Evolutionary conservation across 2,329 filamentous ascomycete genomes (phyloP).

Genomic region (Pyrenophora tritici-repentis): DNA sequence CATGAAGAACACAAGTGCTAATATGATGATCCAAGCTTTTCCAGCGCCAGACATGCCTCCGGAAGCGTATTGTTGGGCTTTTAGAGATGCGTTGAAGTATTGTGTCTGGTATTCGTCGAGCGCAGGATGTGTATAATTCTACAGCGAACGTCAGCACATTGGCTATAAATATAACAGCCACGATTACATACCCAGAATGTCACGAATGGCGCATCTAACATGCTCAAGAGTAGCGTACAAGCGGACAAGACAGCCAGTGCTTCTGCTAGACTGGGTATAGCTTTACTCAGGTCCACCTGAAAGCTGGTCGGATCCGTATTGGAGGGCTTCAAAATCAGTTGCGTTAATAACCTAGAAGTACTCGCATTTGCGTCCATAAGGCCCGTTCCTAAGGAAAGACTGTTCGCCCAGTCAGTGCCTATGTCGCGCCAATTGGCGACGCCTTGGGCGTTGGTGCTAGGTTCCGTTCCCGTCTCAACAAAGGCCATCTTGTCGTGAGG

Average conservation of each 20-base stretch:
- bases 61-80: slow-evolving; percentile 71
- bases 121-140: slow-evolving; percentile 42
- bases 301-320: slow-evolving; percentile 17
- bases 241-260: slow-evolving; percentile 72
- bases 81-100: slow-evolving; percentile 66
- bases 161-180: neutral
- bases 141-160: slow-evolving; percentile 33
- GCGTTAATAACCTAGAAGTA: slow-evolving; percentile 52
- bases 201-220: slow-evolving; percentile 64
- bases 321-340: slow-evolving; percentile 48
- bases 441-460: slow-evolving; percentile 58
- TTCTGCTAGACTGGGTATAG: slow-evolving; percentile 72
- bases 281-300: slow-evolving; percentile 51
- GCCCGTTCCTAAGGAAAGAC: slow-evolving; percentile 51
- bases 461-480: slow-evolving; percentile 53
- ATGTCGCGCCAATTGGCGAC: slow-evolving; percentile 52
- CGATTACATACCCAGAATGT: slow-evolving; percentile 50
- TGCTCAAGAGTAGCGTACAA: slow-evolving; percentile 66
- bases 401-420: slow-evolving; percentile 50
- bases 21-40: slow-evolving; percentile 68
- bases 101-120: slow-evolving; percentile 58
- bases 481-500: slow-evolving; percentile 61
- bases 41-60: slow-evolving; percentile 67
- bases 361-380: slow-evolving; percentile 50
- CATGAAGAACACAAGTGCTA: slow-evolving; percentile 68